Base-by-base conservation (phyloP, 768 basidiomycete species). In the Mycena albidolilacea region DNA sequence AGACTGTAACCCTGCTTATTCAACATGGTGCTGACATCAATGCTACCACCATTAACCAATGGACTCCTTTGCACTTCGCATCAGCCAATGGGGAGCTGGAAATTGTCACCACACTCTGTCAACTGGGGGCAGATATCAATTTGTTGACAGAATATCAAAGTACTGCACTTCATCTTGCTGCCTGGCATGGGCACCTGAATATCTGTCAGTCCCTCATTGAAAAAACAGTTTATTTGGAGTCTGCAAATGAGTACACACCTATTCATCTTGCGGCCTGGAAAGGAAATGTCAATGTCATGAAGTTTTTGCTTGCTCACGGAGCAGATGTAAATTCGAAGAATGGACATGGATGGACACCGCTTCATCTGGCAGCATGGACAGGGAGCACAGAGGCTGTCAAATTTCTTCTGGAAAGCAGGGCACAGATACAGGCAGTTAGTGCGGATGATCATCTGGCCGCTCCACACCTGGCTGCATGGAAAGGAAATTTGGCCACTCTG, bases 381-480 rank as follows among this genome's bases (percentile, higher is more conserved):
- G 72, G 72, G 3, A 59, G 30, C 7, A 63, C 44, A 43, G 63
- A 69, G 23, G 19, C 58, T 35, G 46, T 65, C 7, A 60, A 66
- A 15, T 37, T 73, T 17, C 67, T 73, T 9, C 17, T 66, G 0
- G 46, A 66, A 48, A 64, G 35, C 21, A 37, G 43, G 5, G 69
- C 62, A 3, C 44, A 63, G 55, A 8, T 57, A 1, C 63, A 71
- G 7, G 46, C 58, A 37, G 21, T 61, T 23, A 69, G 44, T 41
- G 0, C 19, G 0, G 35, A 69, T 5, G 63, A 69, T 17, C 43
- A 46, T 17, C 61, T 43, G 63, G 69, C 63, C 6, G 7, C 72
- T 12, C 41, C 58, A 7, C 72, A 73, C 48, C 38, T 73, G n/a
- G 72, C 72, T 5, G 67, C 72, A 37, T 73, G 72, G 72, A 73